Evolutionary conservation across 2,329 filamentous ascomycete genomes (phyloP), one percentile per base, ranked within the genome.

Genomic region (Didymella pinodella): DNA sequence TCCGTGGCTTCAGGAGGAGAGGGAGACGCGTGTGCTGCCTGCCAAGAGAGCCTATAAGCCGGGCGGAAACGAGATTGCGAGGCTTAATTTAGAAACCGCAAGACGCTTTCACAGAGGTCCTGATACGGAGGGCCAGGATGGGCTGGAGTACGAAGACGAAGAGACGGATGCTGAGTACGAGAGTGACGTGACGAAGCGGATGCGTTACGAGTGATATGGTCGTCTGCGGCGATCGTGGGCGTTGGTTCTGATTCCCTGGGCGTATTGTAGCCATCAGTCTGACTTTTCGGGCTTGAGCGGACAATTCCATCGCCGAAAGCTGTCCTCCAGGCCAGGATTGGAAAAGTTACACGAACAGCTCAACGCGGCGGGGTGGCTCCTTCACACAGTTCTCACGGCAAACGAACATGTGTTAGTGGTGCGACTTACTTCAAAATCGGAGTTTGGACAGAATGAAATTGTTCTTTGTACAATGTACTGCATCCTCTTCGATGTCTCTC

Each of bases 1-100:
- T 65, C 80, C 79, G 0, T 82, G 81, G 77, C 56, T 72, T 11
- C 60, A 51, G 18, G 60, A 56, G 11, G 61, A 59, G n/a, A 55
- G 46, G 26, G 38, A 48, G 11, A 34, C 54, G 16, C 46, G 26
- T 10, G 43, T 54, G 12, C 38, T 49, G 36, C 48, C 62, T 8
- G 43, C 36, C 0, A 73, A 69, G 65, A 49, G 62, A 8, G 64
- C 60, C 28, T 69, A 63, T 36, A 64, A 69, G 20, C 63, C 62
- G 2, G 68, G 71, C 4, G 70, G 72, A 1, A 75, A 73, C 34
- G 69, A 73, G 22, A 72, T 74, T 44, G 65, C 67, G n/a, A 55
- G 59, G 48, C 54, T 53, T 29, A 74, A 70, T 29, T 31, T 74
- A 14, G 66, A 66, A 43, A 65, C 60, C 11, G 59, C 62, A 6